A percentile compares a stretch with the other conserved stretches of the same genome.
These are phyloP conservation scores for Zygoascus bituminiphila DNA, from an alignment of 805 yeast genomes.

Conservation along the genomic window DNA sequence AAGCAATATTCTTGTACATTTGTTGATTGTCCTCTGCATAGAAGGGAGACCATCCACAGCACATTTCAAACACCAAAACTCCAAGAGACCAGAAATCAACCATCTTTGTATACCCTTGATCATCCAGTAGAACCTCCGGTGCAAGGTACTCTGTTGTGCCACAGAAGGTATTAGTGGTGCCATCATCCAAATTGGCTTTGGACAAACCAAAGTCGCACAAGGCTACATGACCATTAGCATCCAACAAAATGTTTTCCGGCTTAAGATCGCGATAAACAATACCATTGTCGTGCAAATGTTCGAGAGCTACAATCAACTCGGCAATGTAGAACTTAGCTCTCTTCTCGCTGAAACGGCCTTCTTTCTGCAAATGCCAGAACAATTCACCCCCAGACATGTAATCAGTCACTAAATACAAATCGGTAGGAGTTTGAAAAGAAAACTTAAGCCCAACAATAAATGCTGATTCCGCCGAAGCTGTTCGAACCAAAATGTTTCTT, in stretches of 20 bases:
- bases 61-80: conserved; percentile 95
- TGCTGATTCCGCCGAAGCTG: conserved; percentile 81
- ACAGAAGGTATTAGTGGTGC: conserved; percentile 93
- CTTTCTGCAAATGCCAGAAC: conserved; percentile 94
- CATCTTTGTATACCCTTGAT: conserved; percentile 95
- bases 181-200: conserved; percentile 82
- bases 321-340: conserved; percentile 97
- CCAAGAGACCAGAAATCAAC: conserved; percentile 99
- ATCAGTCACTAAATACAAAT: conserved; percentile 88
- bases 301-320: conserved; percentile 85
- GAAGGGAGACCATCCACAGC: conserved; percentile 99
- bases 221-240: conserved; percentile 96
- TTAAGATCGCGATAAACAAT: conserved; percentile 95
- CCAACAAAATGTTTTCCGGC: conserved; percentile 91
- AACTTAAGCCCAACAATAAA: conserved; percentile 94
- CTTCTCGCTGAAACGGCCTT: conserved; percentile 87
- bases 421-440: conserved; percentile 91
- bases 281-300: conserved; percentile 90
- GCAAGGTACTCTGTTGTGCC: conserved; percentile 98
- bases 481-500: conserved; percentile 86
- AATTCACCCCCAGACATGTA: conserved; percentile 98
- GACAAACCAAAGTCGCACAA: conserved; percentile 95
- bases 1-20: conserved; percentile 98
- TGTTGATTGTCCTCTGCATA: conserved; percentile 97
- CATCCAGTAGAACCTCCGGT: conserved; percentile 92